phyloP scores from a whole-genome alignment of 2,329 filamentous ascomycete genomes.

The Stagonosporopsis tanaceti region DNA sequence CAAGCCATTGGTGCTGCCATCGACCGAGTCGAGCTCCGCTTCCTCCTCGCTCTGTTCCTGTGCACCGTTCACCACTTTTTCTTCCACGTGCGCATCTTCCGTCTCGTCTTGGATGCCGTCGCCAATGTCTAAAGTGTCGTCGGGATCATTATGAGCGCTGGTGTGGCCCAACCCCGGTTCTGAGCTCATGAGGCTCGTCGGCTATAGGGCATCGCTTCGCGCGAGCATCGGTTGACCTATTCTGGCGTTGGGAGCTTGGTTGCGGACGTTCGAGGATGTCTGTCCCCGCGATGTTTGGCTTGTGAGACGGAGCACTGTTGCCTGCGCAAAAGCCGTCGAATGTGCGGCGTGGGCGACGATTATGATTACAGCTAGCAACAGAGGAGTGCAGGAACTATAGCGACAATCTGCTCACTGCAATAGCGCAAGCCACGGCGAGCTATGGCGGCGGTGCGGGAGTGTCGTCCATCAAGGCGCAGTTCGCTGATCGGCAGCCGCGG shows the following conservation, averaged over 20 bases:
- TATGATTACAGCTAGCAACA: neutral
- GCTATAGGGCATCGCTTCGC: conserved; percentile 62
- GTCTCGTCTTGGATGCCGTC: conserved; percentile 65
- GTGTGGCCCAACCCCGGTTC: conserved; percentile 68
- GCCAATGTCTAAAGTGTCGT: conserved; percentile 45
- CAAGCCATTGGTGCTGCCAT: conserved; percentile 36
- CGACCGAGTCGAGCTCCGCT: conserved; percentile 36
- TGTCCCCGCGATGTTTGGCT: conserved; percentile 1
- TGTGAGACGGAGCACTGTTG: neutral
- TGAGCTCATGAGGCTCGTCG: conserved; percentile 71
- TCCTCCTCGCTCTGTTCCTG: conserved; percentile 29
- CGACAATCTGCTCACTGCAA: neutral
- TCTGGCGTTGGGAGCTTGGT: neutral
- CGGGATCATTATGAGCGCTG: conserved; percentile 64
- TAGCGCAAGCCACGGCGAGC: conserved; percentile 1
- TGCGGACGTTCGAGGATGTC: neutral
- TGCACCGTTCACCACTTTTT: conserved; percentile 12
- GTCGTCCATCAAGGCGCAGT: conserved; percentile 3
- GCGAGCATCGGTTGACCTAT: conserved; percentile 23
- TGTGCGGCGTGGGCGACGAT: neutral
- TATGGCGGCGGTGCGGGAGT: conserved; percentile 23
- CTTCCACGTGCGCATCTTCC: conserved; percentile 56
- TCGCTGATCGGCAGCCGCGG: conserved; percentile 25
- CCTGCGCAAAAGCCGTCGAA: neutral
- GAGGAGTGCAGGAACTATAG: neutral